Conservation (phyloP, 495 filamentous ascomycete species). For the Pyrenopolyporus hunteri region DNA sequence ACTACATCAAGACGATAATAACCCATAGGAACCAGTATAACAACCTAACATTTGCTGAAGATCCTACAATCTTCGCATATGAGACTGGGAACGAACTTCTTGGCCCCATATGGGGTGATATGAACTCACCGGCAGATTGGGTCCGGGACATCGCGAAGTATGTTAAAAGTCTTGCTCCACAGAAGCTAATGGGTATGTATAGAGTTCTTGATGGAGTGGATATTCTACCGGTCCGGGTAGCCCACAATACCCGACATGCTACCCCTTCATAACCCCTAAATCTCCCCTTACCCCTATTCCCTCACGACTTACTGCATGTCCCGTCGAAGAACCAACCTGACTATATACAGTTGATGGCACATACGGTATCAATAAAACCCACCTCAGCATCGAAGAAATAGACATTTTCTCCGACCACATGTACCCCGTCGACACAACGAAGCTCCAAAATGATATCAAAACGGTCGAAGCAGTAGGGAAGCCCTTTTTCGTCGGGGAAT, state of each 20-base stretch:
- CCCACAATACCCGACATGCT: too few relatives aligned
- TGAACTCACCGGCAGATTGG: slow-evolving; percentile 57
- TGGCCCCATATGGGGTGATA: slow-evolving; percentile 56
- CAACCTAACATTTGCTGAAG: slow-evolving; percentile 60
- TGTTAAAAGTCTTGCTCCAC: slow-evolving; percentile 57
- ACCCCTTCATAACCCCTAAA: too few relatives aligned
- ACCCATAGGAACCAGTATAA: slow-evolving; percentile 61
- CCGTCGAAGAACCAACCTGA: not conserved
- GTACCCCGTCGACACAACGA: slow-evolving; percentile 55
- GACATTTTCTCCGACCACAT: slow-evolving; percentile 62
- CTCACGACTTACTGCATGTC: not conserved
- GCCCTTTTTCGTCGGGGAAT: slow-evolving; percentile 59
- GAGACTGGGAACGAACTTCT: slow-evolving; percentile 63
- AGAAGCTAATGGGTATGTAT: slow-evolving; percentile 50
- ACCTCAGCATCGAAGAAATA: slow-evolving; percentile 53
- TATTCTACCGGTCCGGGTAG: too few relatives aligned
- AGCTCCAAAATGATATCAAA: slow-evolving; percentile 51
- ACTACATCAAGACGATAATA: slow-evolving; percentile 55
- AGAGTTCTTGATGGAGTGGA: too few relatives aligned
- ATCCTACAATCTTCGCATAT: slow-evolving; percentile 62
- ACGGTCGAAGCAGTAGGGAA: slow-evolving; percentile 48
- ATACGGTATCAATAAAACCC: slow-evolving; percentile 60
- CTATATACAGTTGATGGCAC: slow-evolving; percentile 57
- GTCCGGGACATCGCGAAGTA: slow-evolving; percentile 53
- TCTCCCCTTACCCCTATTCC: not conserved